Evolutionary conservation across 73 alveolate genomes (phyloP).

Genomic region (Diophrys sp.): DNA sequence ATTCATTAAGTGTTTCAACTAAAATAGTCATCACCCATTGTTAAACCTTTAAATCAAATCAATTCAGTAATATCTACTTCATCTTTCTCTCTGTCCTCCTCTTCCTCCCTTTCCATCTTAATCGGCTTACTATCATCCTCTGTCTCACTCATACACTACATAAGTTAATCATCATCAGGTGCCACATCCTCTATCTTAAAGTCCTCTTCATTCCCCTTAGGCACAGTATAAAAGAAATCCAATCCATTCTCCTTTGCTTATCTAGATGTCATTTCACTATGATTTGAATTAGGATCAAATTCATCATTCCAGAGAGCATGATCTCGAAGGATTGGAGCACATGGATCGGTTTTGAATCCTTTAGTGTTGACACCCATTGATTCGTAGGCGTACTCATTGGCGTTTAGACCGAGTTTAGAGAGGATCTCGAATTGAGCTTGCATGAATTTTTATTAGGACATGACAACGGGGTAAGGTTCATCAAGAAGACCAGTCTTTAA

Average conservation of each 20-base stretch:
- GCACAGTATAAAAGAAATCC: not conserved
- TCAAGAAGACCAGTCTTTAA: conserved; percentile 33
- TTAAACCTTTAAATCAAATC: not conserved
- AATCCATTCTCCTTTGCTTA: not conserved
- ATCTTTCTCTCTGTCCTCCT: not conserved
- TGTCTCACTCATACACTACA: not conserved
- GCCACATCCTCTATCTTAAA: not conserved
- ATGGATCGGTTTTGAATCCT: not conserved
- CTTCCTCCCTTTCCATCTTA: not conserved
- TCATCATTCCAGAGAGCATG: not conserved
- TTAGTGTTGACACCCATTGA: not conserved
- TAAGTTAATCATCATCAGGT: not conserved
- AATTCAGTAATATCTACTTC: not conserved
- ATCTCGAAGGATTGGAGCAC: not conserved
- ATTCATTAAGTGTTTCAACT: no score
- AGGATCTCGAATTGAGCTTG: conserved; percentile 49
- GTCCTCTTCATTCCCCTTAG: not conserved
- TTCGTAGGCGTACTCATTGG: conserved; percentile 29
- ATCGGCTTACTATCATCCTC: not conserved
- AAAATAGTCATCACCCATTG: no score
- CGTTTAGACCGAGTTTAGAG: conserved; percentile 33
- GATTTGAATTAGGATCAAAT: not conserved
- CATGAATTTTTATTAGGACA: conserved; percentile 43
- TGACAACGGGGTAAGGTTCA: conserved; percentile 37
- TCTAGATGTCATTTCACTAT: not conserved